A percentile compares a stretch with the other conserved stretches of the same genome.
phyloP scores from a whole-genome alignment of 1,284 basidiomycete genomes.

The Tetrapyrgos nigripes region DNA sequence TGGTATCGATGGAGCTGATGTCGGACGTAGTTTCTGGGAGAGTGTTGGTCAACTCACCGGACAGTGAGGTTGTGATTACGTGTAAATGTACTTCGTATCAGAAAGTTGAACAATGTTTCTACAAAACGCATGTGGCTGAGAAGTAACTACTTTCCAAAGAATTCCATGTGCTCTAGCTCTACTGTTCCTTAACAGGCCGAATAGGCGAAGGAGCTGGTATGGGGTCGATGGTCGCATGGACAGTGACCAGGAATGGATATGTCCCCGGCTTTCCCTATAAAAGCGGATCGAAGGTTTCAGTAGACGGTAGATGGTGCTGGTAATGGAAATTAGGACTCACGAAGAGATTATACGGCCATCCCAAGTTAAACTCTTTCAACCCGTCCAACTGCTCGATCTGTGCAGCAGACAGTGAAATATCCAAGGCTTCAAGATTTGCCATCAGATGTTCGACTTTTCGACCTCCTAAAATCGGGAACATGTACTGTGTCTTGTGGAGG shows the following conservation, averaged over 20 bases:
- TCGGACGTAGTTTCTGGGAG: constrained; percentile 14
- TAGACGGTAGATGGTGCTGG: background rate
- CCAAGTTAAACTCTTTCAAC: constrained; percentile 8
- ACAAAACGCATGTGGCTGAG: too few species aligned
- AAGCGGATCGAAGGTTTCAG: background rate
- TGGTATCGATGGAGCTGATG: background rate
- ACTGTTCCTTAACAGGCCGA: background rate
- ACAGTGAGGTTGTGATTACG: constrained; percentile 9
- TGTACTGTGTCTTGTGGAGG: constrained; percentile 12
- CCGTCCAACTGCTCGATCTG: constrained; percentile 5
- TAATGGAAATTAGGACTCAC: background rate
- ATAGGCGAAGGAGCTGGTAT: background rate
- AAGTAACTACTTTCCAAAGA: too few species aligned
- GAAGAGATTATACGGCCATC: constrained; percentile 5
- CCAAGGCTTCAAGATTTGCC: constrained; percentile 10
- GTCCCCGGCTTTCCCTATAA: background rate
- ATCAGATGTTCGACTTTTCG: constrained; percentile 12
- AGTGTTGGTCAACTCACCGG: constrained; percentile 7
- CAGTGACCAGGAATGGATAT: background rate
- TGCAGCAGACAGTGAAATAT: constrained; percentile 5
- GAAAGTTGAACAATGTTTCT: too few species aligned
- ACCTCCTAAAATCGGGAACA: constrained; percentile 10
- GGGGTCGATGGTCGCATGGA: background rate
- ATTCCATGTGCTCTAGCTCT: too few species aligned
- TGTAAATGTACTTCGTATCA: too few species aligned